A percentile compares a stretch with the other conserved stretches of the same genome.
These are phyloP conservation scores for Heracleum sosnowskyi DNA, from an alignment of 129 eudicot species.

Conservation along the genomic window DNA sequence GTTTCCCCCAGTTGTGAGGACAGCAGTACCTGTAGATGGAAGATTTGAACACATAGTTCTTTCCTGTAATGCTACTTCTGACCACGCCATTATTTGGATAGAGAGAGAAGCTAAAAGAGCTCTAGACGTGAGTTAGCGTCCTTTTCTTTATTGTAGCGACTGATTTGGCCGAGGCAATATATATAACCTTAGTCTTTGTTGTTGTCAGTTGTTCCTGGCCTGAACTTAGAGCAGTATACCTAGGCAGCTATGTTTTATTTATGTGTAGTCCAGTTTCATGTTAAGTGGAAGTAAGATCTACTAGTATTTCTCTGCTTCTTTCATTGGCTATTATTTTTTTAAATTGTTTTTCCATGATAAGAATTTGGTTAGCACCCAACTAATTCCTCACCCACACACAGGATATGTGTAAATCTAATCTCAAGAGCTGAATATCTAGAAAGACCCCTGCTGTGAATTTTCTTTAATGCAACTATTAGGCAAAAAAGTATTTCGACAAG, in stretches of 20 bases:
- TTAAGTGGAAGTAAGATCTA: neutral
- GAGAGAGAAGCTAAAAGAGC: constrained; percentile 92
- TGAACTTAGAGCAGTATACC: neutral
- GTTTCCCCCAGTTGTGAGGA: constrained; percentile 91
- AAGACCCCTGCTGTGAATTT: neutral
- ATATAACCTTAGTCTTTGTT: neutral
- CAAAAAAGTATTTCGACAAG: neutral
- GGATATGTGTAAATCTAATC: neutral
- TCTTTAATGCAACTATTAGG: neutral
- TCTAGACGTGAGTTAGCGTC: constrained; percentile 50
- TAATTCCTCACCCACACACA: neutral
- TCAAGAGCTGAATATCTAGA: neutral
- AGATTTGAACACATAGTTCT: constrained; percentile 95
- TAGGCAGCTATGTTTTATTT: neutral
- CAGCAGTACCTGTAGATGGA: constrained; percentile 98
- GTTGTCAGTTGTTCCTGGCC: neutral
- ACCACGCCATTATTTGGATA: constrained; percentile 94
- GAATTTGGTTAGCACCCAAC: neutral
- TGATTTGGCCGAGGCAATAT: neutral
- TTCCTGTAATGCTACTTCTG: constrained; percentile 94
- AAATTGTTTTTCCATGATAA: neutral
- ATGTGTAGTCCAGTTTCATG: neutral
- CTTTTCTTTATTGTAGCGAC: neutral
- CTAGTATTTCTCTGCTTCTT: neutral
- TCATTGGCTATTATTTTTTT: too few relatives aligned